Percentiles rank a stretch among this genome's conserved stretches.
phyloP scores from a whole-genome alignment of 768 basidiomycete species.

The Leccinum obscurum region DNA sequence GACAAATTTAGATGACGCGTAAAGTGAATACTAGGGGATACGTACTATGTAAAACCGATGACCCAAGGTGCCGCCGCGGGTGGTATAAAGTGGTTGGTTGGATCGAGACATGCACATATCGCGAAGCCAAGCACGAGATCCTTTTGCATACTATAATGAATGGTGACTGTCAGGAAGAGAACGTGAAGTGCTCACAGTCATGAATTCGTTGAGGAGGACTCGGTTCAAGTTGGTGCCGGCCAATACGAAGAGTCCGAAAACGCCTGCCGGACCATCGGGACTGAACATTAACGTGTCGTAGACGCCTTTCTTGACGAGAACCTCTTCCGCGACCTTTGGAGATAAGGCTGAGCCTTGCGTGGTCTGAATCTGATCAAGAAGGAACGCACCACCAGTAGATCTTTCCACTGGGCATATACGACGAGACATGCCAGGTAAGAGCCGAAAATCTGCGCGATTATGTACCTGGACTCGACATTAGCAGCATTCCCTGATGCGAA shows the following conservation, averaged over 20 bases:
- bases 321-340: slow-evolving; percentile 29
- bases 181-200: slow-evolving; percentile 27
- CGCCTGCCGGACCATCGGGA: slow-evolving; percentile 36
- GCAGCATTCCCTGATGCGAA: slow-evolving; percentile 11
- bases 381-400: slow-evolving; percentile 45
- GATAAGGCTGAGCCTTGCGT: neutral
- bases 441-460: slow-evolving; percentile 64
- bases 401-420: slow-evolving; percentile 63
- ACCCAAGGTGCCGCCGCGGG: slow-evolving; percentile 52
- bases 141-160: slow-evolving; percentile 8
- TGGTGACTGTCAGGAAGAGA: neutral
- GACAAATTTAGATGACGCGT: slow-evolving; percentile 1
- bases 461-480: slow-evolving; percentile 48
- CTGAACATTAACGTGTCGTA: slow-evolving; percentile 38
- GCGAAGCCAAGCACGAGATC: slow-evolving; percentile 24
- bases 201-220: slow-evolving; percentile 42
- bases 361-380: slow-evolving; percentile 41
- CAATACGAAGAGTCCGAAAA: slow-evolving; percentile 39
- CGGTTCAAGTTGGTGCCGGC: slow-evolving; percentile 33
- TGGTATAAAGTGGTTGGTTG: slow-evolving; percentile 57
- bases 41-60: slow-evolving; percentile 62
- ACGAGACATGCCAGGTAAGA: slow-evolving; percentile 61
- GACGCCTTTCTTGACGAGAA: slow-evolving; percentile 27
- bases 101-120: slow-evolving; percentile 37
- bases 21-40: neutral